Conservation (phyloP, 2,329 filamentous ascomycete genomes). For the Fusarium tupiense region DNA sequence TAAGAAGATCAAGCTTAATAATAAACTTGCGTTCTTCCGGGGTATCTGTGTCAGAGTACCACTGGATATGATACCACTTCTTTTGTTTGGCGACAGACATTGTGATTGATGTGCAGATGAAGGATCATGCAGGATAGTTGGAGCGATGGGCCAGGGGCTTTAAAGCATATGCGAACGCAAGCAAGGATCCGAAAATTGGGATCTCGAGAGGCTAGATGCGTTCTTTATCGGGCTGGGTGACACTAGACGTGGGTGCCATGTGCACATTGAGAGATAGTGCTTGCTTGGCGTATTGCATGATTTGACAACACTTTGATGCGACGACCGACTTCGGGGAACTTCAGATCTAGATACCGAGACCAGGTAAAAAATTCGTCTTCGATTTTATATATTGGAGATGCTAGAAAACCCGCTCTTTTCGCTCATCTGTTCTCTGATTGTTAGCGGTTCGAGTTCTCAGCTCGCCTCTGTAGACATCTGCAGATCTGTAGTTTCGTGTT, state of each 20-base stretch:
- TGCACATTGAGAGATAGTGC: neutral
- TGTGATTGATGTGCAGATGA: neutral
- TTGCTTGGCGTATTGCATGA: slow-evolving; percentile 13
- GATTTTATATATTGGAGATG: too few species aligned
- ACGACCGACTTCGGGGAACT: neutral
- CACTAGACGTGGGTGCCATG: neutral
- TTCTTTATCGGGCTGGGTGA: neutral
- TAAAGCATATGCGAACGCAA: neutral
- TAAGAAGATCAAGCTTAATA: slow-evolving; percentile 64
- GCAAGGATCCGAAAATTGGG: neutral
- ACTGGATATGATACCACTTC: slow-evolving; percentile 26
- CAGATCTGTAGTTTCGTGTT: neutral
- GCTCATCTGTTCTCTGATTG: neutral
- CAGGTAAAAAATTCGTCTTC: too few species aligned
- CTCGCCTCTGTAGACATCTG: rapidly evolving
- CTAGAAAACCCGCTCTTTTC: neutral
- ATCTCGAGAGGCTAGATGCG: neutral
- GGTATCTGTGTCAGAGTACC: slow-evolving; percentile 20
- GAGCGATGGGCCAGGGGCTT: neutral
- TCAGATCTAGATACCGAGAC: neutral
- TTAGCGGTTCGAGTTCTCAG: rapidly evolving
- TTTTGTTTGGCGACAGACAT: slow-evolving; percentile 12
- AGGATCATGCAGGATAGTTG: neutral
- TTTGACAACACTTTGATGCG: neutral
- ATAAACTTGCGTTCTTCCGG: slow-evolving; percentile 29